phyloP scores from a whole-genome alignment of 2,329 filamentous ascomycete genomes.

The Trichophyton schoenleinii region DNA sequence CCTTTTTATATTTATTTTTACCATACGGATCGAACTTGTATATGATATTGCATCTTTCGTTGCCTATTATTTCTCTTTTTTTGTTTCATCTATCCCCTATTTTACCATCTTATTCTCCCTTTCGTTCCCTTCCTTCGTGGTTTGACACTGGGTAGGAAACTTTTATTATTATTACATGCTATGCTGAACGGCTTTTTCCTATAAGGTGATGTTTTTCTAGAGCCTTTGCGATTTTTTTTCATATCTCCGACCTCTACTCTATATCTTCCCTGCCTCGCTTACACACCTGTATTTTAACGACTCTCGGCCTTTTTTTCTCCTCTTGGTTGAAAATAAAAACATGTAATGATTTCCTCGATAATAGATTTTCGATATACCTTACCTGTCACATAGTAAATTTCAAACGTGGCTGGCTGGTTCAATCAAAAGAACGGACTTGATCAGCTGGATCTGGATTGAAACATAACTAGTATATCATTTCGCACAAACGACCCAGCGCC shows the following conservation, averaged over 20 bases:
- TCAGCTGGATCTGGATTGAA: neutral
- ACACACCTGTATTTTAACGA: constrained; percentile 1
- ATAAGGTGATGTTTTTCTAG: neutral
- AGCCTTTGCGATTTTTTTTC: neutral
- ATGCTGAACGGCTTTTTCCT: neutral
- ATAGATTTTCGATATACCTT: neutral
- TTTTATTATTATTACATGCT: no score
- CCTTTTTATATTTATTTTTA: neutral
- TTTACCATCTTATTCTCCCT: neutral
- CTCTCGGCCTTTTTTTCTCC: neutral
- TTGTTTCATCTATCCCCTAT: neutral
- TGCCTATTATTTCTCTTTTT: neutral
- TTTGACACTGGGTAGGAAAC: neutral
- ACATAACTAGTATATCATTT: neutral
- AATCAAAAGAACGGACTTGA: neutral
- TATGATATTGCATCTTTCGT: neutral
- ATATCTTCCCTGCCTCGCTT: neutral
- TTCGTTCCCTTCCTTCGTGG: neutral
- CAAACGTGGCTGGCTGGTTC: neutral
- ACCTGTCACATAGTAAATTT: neutral
- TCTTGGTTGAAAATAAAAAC: neutral
- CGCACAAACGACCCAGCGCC: neutral
- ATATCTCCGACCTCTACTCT: neutral
- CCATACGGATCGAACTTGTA: neutral
- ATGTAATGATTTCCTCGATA: neutral